Conservation (phyloP, 768 basidiomycete genomes). For the Boletellus sp. region DNA sequence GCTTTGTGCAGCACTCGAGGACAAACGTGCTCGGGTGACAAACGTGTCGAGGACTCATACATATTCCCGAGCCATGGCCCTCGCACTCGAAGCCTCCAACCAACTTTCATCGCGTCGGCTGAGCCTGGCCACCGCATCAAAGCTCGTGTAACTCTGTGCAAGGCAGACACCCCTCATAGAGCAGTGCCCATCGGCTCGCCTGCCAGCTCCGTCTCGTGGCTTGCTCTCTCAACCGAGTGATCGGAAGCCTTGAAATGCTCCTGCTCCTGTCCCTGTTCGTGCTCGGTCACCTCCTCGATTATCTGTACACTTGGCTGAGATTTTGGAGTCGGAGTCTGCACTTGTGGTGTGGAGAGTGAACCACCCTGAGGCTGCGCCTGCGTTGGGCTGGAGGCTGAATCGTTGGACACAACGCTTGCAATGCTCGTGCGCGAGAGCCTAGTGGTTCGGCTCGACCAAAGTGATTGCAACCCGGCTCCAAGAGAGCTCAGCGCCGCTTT, state of each 20-base stretch:
- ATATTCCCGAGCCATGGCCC: no score
- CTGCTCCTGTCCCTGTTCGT: constrained; percentile 16
- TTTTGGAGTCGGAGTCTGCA: constrained; percentile 12
- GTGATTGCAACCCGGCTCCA: constrained; percentile 47
- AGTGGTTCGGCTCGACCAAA: constrained; percentile 40
- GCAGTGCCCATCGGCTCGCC: constrained; percentile 29
- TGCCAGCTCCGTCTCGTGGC: constrained; percentile 12
- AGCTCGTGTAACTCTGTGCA: neutral
- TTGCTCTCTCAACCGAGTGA: constrained; percentile 3
- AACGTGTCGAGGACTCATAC: no score
- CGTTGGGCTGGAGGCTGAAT: constrained; percentile 16
- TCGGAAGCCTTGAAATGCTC: constrained; percentile 6
- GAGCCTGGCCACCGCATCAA: no score
- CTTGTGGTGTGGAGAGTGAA: neutral
- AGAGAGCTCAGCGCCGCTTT: constrained; percentile 37
- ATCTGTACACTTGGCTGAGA: constrained; percentile 21
- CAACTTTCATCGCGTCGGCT: no score
- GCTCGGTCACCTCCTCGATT: constrained; percentile 25
- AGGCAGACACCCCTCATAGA: constrained; percentile 16
- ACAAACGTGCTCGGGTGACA: neutral
- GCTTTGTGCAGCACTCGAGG: constrained; percentile 1
- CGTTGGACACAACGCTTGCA: constrained; percentile 23
- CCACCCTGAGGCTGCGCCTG: constrained; percentile 1
- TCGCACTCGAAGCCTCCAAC: no score
- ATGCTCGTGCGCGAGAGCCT: constrained; percentile 36